These are phyloP conservation scores for Rhizophagus sp. DNA, from an alignment of 192 early-diverging fungal genomes.

Conservation along the genomic window DNA sequence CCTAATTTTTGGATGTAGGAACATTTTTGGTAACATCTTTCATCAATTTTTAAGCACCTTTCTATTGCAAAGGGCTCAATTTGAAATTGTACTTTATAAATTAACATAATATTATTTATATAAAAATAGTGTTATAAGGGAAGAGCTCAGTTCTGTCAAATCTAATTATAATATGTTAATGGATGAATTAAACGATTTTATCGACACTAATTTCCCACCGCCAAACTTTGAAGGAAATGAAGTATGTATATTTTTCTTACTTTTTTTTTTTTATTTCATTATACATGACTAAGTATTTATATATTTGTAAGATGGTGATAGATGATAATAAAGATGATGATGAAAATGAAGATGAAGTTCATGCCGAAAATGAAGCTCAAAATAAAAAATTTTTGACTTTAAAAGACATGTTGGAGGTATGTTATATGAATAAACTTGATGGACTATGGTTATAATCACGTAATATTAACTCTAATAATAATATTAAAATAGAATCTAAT, in stretches of 20 bases:
- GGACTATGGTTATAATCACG: background rate
- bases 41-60: background rate
- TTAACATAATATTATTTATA: background rate
- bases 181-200: background rate
- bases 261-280: background rate
- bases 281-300: background rate
- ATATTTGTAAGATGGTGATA: too few species aligned
- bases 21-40: too few species aligned
- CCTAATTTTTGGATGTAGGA: too few species aligned
- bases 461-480: background rate
- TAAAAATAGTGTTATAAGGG: background rate
- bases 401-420: background rate
- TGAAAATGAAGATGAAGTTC: too few species aligned
- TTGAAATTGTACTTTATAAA: background rate
- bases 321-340: too few species aligned
- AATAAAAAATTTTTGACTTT: background rate
- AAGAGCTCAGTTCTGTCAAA: background rate
- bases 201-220: slow-evolving; percentile 9
- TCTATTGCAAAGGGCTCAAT: background rate
- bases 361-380: too few species aligned
- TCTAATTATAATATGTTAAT: background rate
- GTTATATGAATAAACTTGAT: background rate
- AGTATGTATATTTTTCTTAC: background rate
- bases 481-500: slow-evolving; percentile 44
- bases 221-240: background rate